Evolutionary conservation across 2,329 filamentous ascomycete species (phyloP).

Genomic region (Trichoderma polysporum): DNA sequence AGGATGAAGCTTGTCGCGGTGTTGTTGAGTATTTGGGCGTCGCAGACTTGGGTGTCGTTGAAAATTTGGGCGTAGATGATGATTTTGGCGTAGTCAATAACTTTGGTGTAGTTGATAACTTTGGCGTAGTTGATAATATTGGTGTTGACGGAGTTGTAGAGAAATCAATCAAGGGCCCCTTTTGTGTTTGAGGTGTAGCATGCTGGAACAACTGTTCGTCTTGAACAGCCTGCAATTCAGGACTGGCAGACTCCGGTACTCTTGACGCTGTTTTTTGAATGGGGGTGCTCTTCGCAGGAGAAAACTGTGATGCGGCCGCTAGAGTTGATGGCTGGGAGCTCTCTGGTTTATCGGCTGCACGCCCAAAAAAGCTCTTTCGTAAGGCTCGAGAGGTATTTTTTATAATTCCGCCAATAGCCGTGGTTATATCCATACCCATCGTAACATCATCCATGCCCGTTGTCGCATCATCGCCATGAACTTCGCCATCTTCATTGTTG

Average conservation of each 20-base stretch:
- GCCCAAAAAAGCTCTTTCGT: conserved; percentile 59
- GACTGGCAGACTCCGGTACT: conserved; percentile 46
- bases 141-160: conserved; percentile 24
- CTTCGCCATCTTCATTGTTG: conserved; percentile 24
- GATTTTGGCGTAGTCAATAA: no score
- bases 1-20: conserved; percentile 6
- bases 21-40: conserved; percentile 24
- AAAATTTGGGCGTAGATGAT: conserved; percentile 22
- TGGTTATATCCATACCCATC: conserved; percentile 68
- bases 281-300: conserved; percentile 24
- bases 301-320: conserved; percentile 28
- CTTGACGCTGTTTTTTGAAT: conserved; percentile 34
- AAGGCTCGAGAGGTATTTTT: conserved; percentile 33
- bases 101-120: conserved; percentile 18
- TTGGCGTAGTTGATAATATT: conserved; percentile 22
- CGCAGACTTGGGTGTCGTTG: conserved; percentile 9
- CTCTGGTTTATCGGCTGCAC: conserved; percentile 54
- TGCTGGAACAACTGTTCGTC: conserved; percentile 50
- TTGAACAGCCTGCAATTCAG: conserved; percentile 54
- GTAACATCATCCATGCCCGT: conserved; percentile 35
- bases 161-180: background rate
- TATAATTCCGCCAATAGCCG: conserved; percentile 63
- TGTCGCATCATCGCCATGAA: background rate
- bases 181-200: conserved; percentile 19
- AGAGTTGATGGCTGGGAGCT: conserved; percentile 41